Conservation (phyloP, 441 rosid species). For the Pelargonium myrrhifolium region DNA sequence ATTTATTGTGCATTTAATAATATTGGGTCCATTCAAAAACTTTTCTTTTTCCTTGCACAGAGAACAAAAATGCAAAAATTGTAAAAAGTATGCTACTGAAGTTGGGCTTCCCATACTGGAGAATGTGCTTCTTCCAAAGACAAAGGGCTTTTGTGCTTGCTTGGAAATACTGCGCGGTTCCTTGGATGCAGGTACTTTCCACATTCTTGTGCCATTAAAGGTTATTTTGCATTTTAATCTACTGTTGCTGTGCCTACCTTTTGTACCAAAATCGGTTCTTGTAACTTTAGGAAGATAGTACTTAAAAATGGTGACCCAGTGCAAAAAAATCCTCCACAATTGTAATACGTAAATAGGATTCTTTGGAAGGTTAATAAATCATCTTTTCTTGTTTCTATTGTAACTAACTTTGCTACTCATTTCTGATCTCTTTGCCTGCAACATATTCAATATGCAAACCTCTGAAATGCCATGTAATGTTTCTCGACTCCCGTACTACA, state of each 20-base stretch:
- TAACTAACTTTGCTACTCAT: no score
- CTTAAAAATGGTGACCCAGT: no score
- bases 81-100: conserved; percentile 69
- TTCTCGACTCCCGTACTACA: not conserved
- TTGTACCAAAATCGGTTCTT: no score
- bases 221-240: no score
- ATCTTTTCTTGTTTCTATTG: no score
- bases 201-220: not conserved
- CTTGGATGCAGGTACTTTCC: conserved; percentile 68
- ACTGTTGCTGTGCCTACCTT: no score
- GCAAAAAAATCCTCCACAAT: no score
- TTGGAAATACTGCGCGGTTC: conserved; percentile 58
- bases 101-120: conserved; percentile 65
- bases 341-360: no score
- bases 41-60: conserved; percentile 36
- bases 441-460: no score
- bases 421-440: no score
- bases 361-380: not conserved
- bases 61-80: conserved; percentile 63
- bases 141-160: conserved; percentile 72
- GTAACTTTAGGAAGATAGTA: no score
- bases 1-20: not conserved
- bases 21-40: conserved; percentile 3
- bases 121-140: conserved; percentile 80
- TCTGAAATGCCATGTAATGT: no score